A percentile compares a stretch with the other conserved stretches of the same genome.
Evolutionary conservation across 495 filamentous ascomycete genomes (phyloP).

Genomic region (Umbilicaria muhlenbergii): DNA sequence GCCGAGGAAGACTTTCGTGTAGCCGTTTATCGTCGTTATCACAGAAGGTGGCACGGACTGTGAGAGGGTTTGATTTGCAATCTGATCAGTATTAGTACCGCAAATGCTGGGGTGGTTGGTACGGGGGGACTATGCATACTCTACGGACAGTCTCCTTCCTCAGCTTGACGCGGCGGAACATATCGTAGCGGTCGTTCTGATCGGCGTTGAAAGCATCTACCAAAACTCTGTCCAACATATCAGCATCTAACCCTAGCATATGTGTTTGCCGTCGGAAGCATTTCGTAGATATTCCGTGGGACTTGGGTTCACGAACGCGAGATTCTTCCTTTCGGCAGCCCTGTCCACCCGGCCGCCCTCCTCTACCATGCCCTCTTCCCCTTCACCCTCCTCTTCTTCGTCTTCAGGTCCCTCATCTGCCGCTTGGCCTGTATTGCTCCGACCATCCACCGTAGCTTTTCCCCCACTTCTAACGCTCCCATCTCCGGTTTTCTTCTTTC

Average conservation of each 20-base stretch:
- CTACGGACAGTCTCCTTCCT: conserved; percentile 41
- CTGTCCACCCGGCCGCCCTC: conserved; percentile 46
- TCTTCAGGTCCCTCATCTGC: conserved; percentile 40
- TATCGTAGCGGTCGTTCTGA: conserved; percentile 59
- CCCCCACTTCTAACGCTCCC: conserved; percentile 15
- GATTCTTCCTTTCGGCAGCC: conserved; percentile 54
- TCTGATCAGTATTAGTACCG: conserved; percentile 21
- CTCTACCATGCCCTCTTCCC: conserved; percentile 46
- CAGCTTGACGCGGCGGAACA: conserved; percentile 56
- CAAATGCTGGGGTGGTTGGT: background rate
- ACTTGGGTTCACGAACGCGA: conserved; percentile 23
- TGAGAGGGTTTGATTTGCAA: conserved; percentile 76
- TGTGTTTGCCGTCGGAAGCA: background rate
- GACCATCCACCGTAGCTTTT: conserved; percentile 35
- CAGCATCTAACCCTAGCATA: background rate
- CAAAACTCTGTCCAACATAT: conserved; percentile 35
- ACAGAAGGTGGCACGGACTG: conserved; percentile 72
- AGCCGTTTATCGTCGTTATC: conserved; percentile 63
- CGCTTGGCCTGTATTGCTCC: conserved; percentile 26
- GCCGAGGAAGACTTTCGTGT: conserved; percentile 72
- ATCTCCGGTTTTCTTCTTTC: conserved; percentile 45
- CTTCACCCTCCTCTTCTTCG: conserved; percentile 50
- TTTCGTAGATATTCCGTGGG: conserved; percentile 1
- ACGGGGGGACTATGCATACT: background rate
- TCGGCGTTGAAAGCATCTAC: conserved; percentile 49